Percentiles rank a stretch among this genome's conserved stretches.
Evolutionary conservation across 2,329 filamentous ascomycete genomes (phyloP).

Genomic region (Epichloe glyceriae): DNA sequence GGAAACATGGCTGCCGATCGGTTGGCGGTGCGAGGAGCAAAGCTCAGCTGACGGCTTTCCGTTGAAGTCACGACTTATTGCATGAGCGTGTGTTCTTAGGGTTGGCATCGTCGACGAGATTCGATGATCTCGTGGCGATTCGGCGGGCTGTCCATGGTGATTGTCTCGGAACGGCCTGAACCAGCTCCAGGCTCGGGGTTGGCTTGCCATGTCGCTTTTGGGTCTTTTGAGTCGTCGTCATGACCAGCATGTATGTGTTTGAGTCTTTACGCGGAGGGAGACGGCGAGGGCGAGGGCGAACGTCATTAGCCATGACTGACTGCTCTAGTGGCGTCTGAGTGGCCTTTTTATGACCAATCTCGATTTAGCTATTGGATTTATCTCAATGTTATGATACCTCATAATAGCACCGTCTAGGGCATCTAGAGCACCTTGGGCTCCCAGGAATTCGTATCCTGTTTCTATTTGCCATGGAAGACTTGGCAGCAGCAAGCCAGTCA

Average conservation of each 20-base stretch:
- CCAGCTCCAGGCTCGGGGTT: neutral
- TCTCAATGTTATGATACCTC: neutral
- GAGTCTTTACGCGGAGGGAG: no score
- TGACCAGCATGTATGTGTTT: no score
- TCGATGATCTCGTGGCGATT: neutral
- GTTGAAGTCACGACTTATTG: neutral
- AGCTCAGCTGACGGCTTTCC: slow-evolving; percentile 10
- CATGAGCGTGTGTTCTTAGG: neutral
- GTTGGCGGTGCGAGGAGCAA: slow-evolving; percentile 48
- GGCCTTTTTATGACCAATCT: neutral
- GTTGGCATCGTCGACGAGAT: neutral
- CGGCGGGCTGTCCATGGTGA: neutral
- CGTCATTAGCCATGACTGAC: no score
- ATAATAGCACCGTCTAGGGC: neutral
- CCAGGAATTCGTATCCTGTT: no score
- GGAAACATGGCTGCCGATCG: slow-evolving; percentile 75
- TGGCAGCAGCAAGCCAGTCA: neutral
- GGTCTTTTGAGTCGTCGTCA: no score
- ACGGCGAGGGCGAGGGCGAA: no score
- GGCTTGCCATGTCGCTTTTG: neutral
- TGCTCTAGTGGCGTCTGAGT: no score
- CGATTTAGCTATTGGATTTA: neutral
- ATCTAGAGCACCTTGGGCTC: no score
- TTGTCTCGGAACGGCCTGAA: neutral
- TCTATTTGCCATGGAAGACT: no score